Percentiles rank a stretch among this genome's conserved stretches.
Conservation (phyloP, 768 basidiomycete genomes). For the Tulasnella sp. region DNA sequence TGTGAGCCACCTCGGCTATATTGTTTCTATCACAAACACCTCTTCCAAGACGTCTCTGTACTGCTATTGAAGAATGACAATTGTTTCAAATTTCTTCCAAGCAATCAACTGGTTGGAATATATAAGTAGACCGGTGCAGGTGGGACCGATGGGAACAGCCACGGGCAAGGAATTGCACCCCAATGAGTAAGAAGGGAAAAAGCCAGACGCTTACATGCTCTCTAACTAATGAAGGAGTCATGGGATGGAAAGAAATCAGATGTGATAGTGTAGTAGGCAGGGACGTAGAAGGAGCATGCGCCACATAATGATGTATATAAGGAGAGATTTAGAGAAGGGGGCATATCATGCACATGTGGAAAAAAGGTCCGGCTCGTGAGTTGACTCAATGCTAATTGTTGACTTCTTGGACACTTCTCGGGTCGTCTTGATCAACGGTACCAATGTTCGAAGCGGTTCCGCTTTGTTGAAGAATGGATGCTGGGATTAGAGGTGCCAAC, state of each 20-base stretch:
- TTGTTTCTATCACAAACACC: too few relatives aligned
- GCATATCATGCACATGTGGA: neutral
- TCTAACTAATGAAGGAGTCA: slow-evolving; percentile 14
- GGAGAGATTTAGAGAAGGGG: neutral
- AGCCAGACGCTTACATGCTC: slow-evolving; percentile 14
- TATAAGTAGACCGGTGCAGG: too few relatives aligned
- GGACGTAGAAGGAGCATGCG: neutral
- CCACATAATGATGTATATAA: neutral
- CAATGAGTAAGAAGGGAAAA: neutral
- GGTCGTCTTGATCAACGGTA: slow-evolving; percentile 91
- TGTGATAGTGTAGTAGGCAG: neutral
- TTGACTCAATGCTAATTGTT: neutral
- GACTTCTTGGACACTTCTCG: slow-evolving; percentile 53
- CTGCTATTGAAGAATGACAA: too few relatives aligned
- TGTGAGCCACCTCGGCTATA: too few relatives aligned
- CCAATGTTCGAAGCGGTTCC: slow-evolving; percentile 82
- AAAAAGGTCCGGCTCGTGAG: neutral
- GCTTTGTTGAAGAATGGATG: slow-evolving; percentile 88
- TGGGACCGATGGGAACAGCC: slow-evolving; percentile 97
- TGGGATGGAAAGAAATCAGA: neutral
- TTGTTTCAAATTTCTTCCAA: too few relatives aligned
- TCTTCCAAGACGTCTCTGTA: too few relatives aligned
- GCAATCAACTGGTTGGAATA: too few relatives aligned
- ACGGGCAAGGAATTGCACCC: slow-evolving; percentile 54
- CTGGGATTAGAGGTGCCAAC: slow-evolving; percentile 44